Evolutionary conservation across 257 asterid genomes (phyloP).

Genomic region (Primulina eburnea): DNA sequence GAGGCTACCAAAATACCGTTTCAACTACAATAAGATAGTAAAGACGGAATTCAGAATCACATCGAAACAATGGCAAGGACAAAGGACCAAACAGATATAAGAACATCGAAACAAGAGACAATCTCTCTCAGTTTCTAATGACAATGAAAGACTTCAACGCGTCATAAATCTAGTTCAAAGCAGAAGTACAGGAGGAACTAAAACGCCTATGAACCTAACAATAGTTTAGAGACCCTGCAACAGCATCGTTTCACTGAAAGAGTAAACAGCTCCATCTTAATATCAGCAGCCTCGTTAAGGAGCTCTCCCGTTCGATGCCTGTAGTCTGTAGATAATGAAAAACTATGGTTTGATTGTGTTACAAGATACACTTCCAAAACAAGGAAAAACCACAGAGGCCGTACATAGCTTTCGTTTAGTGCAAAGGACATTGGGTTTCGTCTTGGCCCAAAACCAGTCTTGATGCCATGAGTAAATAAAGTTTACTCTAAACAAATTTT

Average conservation of each 20-base stretch:
- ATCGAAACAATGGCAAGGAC: neutral
- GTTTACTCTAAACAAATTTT: neutral
- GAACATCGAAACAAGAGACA: neutral
- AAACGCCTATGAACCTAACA: slow-evolving; percentile 24
- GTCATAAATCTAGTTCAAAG: slow-evolving; percentile 21
- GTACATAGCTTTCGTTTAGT: neutral
- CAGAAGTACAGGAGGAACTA: slow-evolving; percentile 11
- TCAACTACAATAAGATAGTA: neutral
- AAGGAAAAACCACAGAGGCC: neutral
- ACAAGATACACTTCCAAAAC: neutral
- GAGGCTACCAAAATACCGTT: neutral
- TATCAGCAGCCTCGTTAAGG: slow-evolving; percentile 6
- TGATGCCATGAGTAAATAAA: neutral
- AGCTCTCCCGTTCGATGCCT: slow-evolving; percentile 17
- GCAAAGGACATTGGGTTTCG: neutral
- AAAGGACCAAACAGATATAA: neutral
- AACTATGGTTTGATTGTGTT: neutral
- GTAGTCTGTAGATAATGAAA: slow-evolving; percentile 31
- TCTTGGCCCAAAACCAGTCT: neutral
- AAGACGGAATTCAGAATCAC: neutral
- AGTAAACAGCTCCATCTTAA: slow-evolving; percentile 18
- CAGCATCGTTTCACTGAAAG: slow-evolving; percentile 22
- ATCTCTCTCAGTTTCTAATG: neutral
- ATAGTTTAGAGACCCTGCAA: neutral
- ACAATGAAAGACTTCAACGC: neutral